Evolutionary conservation across 208 protist genomes (phyloP).

Genomic region (Jaenimonas drosophilae): DNA sequence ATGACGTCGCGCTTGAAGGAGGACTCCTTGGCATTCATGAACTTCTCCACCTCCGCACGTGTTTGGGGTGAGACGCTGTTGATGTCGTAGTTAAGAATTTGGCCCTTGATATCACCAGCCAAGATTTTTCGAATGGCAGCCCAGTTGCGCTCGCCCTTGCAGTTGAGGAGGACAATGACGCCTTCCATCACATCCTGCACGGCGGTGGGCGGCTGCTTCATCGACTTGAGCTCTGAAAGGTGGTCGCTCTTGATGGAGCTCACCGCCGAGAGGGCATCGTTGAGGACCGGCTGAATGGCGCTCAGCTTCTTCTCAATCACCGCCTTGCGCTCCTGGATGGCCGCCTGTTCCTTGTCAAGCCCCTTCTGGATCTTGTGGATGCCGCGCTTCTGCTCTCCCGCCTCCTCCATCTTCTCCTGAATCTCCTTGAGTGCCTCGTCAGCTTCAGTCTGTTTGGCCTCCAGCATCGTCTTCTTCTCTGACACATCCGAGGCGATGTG

Average conservation of each 20-base stretch:
- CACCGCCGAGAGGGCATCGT: slow-evolving; percentile 90
- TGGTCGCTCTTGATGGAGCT: slow-evolving; percentile 90
- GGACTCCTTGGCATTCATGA: slow-evolving; percentile 76
- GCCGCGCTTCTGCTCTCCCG: slow-evolving; percentile 87
- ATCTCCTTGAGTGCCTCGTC: slow-evolving; percentile 95
- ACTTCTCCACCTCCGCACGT: slow-evolving; percentile 75
- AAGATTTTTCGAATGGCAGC: slow-evolving; percentile 93
- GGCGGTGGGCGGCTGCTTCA: slow-evolving; percentile 92
- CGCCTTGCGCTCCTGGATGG: slow-evolving; percentile 77
- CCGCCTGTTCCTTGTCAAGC: slow-evolving; percentile 88
- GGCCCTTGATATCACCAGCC: slow-evolving; percentile 86
- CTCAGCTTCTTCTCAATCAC: slow-evolving; percentile 92
- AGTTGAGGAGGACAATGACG: slow-evolving; percentile 92
- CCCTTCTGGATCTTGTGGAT: slow-evolving; percentile 91
- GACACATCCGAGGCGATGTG: slow-evolving; percentile 87
- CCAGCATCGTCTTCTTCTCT: slow-evolving; percentile 83
- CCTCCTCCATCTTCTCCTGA: slow-evolving; percentile 92
- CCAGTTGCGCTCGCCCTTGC: slow-evolving; percentile 85
- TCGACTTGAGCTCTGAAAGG: slow-evolving; percentile 93
- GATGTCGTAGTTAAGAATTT: slow-evolving; percentile 96
- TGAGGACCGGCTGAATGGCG: slow-evolving; percentile 93
- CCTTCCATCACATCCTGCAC: slow-evolving; percentile 96
- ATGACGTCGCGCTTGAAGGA: slow-evolving; percentile 93
- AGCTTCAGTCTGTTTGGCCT: slow-evolving; percentile 92
- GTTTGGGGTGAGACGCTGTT: slow-evolving; percentile 57